Conservation (phyloP, 495 filamentous ascomycete genomes). For the Pseudevernia furfuracea region DNA sequence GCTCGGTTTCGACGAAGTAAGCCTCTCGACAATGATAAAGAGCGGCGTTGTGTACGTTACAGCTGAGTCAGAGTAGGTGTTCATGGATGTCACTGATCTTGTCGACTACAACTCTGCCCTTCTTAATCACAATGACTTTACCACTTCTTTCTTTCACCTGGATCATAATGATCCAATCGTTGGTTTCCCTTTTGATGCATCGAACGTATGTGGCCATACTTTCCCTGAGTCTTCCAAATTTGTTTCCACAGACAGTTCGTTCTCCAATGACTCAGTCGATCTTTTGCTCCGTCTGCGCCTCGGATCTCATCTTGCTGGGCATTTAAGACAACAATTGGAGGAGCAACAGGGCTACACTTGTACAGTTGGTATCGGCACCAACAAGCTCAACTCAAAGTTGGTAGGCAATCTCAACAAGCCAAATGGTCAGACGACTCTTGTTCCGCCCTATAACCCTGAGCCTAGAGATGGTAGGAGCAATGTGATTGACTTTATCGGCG, state of each 20-base stretch:
- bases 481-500: constrained; percentile 62
- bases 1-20: constrained; percentile 78
- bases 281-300: constrained; percentile 52
- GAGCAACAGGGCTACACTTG: constrained; percentile 75
- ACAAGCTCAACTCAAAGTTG: constrained; percentile 76
- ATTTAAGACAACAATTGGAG: constrained; percentile 65
- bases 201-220: constrained; percentile 48
- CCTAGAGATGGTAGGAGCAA: constrained; percentile 33
- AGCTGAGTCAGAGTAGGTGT: constrained; percentile 39
- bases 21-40: constrained; percentile 7
- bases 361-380: constrained; percentile 80
- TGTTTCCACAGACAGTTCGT: not conserved
- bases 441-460: constrained; percentile 48
- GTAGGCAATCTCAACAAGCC: constrained; percentile 82
- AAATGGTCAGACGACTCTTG: constrained; percentile 71
- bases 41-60: not conserved
- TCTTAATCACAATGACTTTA: constrained; percentile 58
- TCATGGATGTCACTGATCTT: constrained; percentile 76
- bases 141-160: constrained; percentile 72
- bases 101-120: constrained; percentile 67
- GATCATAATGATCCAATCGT: constrained; percentile 63
- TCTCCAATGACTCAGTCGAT: constrained; percentile 16
- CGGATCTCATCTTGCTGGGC: constrained; percentile 65
- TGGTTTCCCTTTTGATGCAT: constrained; percentile 74
- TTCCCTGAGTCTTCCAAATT: constrained; percentile 40